Evolutionary conservation across 139 green algal genomes (phyloP).

Genomic region (Volvox africanus): DNA sequence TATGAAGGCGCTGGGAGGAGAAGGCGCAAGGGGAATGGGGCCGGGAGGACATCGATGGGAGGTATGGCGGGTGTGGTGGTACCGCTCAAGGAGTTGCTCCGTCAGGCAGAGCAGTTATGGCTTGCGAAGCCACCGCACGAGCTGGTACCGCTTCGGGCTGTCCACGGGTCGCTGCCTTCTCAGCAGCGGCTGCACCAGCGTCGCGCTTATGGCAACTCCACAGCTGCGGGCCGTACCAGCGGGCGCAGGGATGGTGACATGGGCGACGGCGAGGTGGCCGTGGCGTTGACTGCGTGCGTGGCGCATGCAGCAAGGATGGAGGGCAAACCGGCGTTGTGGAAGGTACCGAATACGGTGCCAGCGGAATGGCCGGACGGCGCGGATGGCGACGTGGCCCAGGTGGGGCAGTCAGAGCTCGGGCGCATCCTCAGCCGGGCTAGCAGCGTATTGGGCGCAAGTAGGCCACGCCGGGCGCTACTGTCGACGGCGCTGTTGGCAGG

Average conservation of each 20-base stretch:
- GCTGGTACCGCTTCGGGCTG: not conserved
- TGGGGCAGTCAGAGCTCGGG: not conserved
- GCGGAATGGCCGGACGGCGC: constrained; percentile 35
- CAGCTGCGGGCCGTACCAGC: not conserved
- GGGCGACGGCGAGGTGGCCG: not conserved
- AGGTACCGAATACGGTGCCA: not conserved
- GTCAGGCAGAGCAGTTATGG: constrained; percentile 32
- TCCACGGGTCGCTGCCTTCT: not conserved
- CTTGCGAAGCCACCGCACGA: constrained; percentile 13
- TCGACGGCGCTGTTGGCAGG: constrained; percentile 13
- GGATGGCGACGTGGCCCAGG: not conserved
- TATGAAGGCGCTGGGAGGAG: not conserved
- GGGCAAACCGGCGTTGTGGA: not conserved
- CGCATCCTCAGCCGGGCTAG: not conserved
- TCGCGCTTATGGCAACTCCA: not conserved
- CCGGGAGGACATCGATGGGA: not conserved
- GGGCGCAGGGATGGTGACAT: not conserved
- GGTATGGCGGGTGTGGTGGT: not conserved
- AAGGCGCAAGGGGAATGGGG: not conserved
- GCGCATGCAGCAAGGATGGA: constrained; percentile 32
- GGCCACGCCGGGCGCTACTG: not conserved
- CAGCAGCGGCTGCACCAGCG: not conserved
- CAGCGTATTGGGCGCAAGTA: not conserved
- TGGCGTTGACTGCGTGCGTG: constrained; percentile 13
- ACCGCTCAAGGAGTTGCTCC: constrained; percentile 21